Evolutionary conservation across 2,329 filamentous ascomycete species (phyloP).

Genomic region (Fusarium haematococcum): DNA sequence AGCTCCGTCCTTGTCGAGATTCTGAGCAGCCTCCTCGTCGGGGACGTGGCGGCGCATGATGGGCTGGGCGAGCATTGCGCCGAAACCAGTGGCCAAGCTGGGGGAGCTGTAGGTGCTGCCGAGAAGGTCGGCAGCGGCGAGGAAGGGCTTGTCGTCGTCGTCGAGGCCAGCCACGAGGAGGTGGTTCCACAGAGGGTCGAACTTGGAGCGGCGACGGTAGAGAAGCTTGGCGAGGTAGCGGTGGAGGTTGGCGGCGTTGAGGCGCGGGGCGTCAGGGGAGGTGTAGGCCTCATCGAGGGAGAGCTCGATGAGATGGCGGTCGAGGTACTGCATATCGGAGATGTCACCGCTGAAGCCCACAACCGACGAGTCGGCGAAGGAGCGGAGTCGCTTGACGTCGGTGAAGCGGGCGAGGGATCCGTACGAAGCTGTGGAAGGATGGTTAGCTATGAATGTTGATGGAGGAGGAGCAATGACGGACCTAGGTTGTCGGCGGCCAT

Average conservation of each 20-base stretch:
- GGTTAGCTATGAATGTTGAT: slow-evolving; percentile 11
- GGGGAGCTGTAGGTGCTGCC: slow-evolving; percentile 92
- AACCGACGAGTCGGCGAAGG: slow-evolving; percentile 85
- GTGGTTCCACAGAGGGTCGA: slow-evolving; percentile 98
- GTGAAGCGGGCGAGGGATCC: slow-evolving; percentile 97
- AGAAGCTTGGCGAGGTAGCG: slow-evolving; percentile 96
- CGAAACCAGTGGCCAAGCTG: slow-evolving; percentile 92
- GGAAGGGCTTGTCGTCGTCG: slow-evolving; percentile 83
- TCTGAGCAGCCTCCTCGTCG: slow-evolving; percentile 81
- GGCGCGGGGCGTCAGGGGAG: slow-evolving; percentile 56
- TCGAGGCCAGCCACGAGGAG: slow-evolving; percentile 91
- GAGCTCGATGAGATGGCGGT: slow-evolving; percentile 88
- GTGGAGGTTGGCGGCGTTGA: slow-evolving; percentile 95
- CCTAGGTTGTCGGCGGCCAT: slow-evolving; percentile 97
- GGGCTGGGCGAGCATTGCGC: slow-evolving; percentile 91
- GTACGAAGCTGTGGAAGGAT: slow-evolving; percentile 79
- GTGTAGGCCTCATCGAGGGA: slow-evolving; percentile 90
- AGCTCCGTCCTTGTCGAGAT: slow-evolving; percentile 81
- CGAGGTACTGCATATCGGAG: slow-evolving; percentile 98
- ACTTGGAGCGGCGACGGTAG: slow-evolving; percentile 93
- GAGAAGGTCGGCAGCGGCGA: slow-evolving; percentile 90
- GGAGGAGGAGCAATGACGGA: slow-evolving; percentile 55
- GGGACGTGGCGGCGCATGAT: slow-evolving; percentile 87
- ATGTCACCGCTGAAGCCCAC: slow-evolving; percentile 97
- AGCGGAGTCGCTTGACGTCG: slow-evolving; percentile 93